Evolutionary conservation across 2,329 filamentous ascomycete species (phyloP).

Genomic region (Aspergillus puulaauensis): DNA sequence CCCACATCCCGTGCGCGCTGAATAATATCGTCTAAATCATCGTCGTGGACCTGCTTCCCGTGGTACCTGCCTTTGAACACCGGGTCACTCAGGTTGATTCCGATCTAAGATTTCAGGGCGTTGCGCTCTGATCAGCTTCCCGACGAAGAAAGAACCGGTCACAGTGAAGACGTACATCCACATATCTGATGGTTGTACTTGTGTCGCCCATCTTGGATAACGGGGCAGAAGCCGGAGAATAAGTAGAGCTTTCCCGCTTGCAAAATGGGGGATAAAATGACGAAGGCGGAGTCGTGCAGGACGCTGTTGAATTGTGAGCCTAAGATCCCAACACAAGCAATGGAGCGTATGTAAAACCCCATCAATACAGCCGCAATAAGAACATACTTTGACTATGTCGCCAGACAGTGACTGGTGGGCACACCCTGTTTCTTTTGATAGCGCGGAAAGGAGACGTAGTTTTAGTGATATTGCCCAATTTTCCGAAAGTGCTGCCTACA

Average conservation of each 20-base stretch:
- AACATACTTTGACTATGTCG: slow-evolving; percentile 13
- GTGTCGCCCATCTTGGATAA: slow-evolving; percentile 35
- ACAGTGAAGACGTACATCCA: slow-evolving; percentile 41
- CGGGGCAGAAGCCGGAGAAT: background rate
- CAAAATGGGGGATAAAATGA: slow-evolving; percentile 1
- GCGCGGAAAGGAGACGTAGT: slow-evolving; percentile 7
- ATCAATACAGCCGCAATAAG: background rate
- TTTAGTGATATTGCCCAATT: slow-evolving; percentile 16
- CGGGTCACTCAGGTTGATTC: slow-evolving; percentile 92
- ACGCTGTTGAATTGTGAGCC: slow-evolving; percentile 11
- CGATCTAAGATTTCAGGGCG: slow-evolving; percentile 56
- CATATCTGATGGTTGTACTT: slow-evolving; percentile 42
- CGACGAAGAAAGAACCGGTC: background rate
- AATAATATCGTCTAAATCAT: slow-evolving; percentile 64
- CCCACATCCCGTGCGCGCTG: slow-evolving; percentile 73
- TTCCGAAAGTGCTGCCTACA: slow-evolving; percentile 14
- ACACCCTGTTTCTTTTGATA: slow-evolving; percentile 7
- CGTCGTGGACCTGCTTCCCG: slow-evolving; percentile 62
- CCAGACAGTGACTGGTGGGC: background rate
- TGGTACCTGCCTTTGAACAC: slow-evolving; percentile 85
- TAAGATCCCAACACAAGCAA: background rate
- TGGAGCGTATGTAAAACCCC: background rate
- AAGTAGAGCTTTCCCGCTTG: slow-evolving; percentile 14
- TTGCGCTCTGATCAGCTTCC: slow-evolving; percentile 15
- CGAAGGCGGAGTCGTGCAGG: slow-evolving; percentile 6